Conservation (phyloP, 2,329 filamentous ascomycete species). For the Graphium sp. region DNA sequence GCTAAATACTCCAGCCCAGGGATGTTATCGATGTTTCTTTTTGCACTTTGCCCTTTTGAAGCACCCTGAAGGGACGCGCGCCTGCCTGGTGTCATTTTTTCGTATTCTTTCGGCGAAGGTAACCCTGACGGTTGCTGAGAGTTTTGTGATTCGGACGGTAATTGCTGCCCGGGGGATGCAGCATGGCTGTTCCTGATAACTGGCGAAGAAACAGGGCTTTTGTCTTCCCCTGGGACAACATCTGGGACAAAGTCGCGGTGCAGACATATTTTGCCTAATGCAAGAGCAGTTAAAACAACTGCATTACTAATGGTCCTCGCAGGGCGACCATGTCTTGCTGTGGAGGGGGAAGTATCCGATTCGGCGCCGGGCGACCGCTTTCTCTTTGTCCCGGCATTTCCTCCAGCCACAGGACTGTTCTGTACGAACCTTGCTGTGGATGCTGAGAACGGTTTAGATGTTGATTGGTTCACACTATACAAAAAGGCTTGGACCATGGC, state of each 20-base stretch:
- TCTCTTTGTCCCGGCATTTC: slow-evolving; percentile 26
- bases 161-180: slow-evolving; percentile 4
- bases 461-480: slow-evolving; percentile 20
- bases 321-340: slow-evolving; percentile 27
- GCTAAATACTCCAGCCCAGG: slow-evolving; percentile 85
- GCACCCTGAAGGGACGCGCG: slow-evolving; percentile 32
- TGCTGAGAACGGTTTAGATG: slow-evolving; percentile 4
- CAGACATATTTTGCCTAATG: slow-evolving; percentile 68
- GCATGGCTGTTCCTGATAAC: slow-evolving; percentile 21
- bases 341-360: slow-evolving; percentile 11
- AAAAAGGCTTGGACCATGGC: slow-evolving; percentile 36
- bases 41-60: slow-evolving; percentile 9
- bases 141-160: slow-evolving; percentile 27
- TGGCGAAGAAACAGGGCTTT: no score
- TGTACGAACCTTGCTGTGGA: slow-evolving; percentile 2
- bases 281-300: slow-evolving; percentile 66
- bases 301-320: slow-evolving; percentile 62
- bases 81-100: slow-evolving; percentile 25
- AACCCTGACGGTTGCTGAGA: slow-evolving; percentile 21
- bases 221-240: slow-evolving; percentile 33
- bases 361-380: slow-evolving; percentile 34
- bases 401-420: slow-evolving; percentile 7
- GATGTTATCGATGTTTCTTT: slow-evolving; percentile 64
- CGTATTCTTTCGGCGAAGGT: slow-evolving; percentile 34
- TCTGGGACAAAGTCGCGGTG: slow-evolving; percentile 37